Conservation (phyloP, 2,329 filamentous ascomycete genomes). For the Microascus cirrosus region DNA sequence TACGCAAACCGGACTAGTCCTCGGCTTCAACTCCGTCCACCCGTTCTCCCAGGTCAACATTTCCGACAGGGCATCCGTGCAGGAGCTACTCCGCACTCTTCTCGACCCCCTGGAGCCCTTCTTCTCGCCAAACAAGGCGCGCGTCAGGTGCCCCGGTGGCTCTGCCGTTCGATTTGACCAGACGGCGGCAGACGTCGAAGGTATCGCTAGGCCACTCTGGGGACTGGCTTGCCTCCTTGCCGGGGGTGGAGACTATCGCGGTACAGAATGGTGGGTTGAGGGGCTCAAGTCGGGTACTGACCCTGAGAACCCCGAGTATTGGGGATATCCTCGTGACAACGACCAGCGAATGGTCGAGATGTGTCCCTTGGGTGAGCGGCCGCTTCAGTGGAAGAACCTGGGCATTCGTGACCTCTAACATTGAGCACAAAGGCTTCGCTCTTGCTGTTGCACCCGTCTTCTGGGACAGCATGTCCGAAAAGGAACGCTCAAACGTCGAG, state of each 20-base stretch:
- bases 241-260: conserved; percentile 53
- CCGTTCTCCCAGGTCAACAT: conserved; percentile 43
- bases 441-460: conserved; percentile 57
- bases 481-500: conserved; percentile 55
- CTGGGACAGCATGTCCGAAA: conserved; percentile 53
- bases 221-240: conserved; percentile 60
- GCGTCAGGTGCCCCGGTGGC: conserved; percentile 55
- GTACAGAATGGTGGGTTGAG: conserved; percentile 51
- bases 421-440: conserved; percentile 40
- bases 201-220: conserved; percentile 66
- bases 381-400: background rate
- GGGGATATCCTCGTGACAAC: conserved; percentile 64
- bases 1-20: conserved; percentile 13
- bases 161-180: conserved; percentile 71
- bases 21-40: conserved; percentile 42
- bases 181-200: conserved; percentile 66
- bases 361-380: conserved; percentile 52
- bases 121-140: conserved; percentile 55
- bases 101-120: conserved; percentile 62
- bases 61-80: conserved; percentile 41
- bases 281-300: conserved; percentile 63
- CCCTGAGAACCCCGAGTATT: conserved; percentile 59
- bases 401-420: background rate
- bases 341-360: conserved; percentile 82
- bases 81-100: conserved; percentile 48